A percentile compares a stretch with the other conserved stretches of the same genome.
These are phyloP conservation scores for Paxillus ammoniavirescens DNA, from an alignment of 768 basidiomycete species.

Conservation along the genomic window DNA sequence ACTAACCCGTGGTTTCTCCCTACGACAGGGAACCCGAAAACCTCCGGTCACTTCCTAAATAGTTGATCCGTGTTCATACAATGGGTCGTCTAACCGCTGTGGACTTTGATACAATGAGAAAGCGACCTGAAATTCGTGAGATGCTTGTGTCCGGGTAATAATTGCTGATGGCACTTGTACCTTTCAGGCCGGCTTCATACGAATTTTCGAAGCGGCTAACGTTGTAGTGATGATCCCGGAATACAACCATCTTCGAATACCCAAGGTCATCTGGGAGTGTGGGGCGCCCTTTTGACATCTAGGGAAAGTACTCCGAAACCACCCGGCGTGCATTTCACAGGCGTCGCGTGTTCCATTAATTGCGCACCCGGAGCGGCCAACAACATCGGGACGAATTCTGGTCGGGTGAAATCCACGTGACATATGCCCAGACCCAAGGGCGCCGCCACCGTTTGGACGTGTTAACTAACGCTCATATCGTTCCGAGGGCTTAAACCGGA, in stretches of 20 bases:
- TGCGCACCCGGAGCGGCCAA: neutral
- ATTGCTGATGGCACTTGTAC: neutral
- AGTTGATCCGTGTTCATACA: neutral
- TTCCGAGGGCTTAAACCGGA: constrained; percentile 4
- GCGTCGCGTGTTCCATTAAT: neutral
- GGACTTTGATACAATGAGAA: neutral
- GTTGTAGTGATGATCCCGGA: constrained; percentile 1
- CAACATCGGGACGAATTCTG: constrained; percentile 3
- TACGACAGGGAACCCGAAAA: constrained; percentile 3
- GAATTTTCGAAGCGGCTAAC: constrained; percentile 1
- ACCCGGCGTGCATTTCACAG: constrained; percentile 1
- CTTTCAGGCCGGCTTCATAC: constrained; percentile 1
- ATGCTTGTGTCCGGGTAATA: neutral
- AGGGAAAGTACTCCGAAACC: constrained; percentile 4
- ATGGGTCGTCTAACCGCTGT: neutral
- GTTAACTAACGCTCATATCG: neutral
- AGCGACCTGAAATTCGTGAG: constrained; percentile 7
- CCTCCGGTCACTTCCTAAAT: constrained; percentile 7
- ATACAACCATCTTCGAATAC: neutral
- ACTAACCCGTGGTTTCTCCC: neutral
- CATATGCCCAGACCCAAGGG: neutral
- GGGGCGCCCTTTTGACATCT: neutral
- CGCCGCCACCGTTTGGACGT: neutral
- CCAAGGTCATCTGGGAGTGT: constrained; percentile 2
- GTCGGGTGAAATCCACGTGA: constrained; percentile 11